Evolutionary conservation across 129 eudicot genomes (phyloP), one percentile per base, ranked within the genome.

Genomic region (Centella asiatica): DNA sequence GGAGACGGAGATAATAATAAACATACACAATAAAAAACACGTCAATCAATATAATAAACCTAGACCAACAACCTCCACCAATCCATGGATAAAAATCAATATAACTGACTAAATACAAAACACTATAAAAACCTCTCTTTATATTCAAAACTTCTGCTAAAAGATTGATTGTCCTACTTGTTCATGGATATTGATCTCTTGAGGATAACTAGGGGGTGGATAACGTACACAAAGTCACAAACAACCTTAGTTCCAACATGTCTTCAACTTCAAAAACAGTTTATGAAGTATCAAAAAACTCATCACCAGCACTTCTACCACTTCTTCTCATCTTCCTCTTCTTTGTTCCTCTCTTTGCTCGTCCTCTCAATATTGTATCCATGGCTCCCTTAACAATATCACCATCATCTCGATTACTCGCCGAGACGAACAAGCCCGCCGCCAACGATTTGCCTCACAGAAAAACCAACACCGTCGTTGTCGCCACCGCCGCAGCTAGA

Each of bases 121-220:
- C 70, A 46, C 77, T 52, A 63, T 59, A 29, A 29, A 27, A 57
- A 33, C 42, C 58, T 61, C 57, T 54, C 40, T 57, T 68, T 62
- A 69, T 47, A 53, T 62, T 28, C 56, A 27, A 42, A 53, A 36
- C 11, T 36, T 10, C 11, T 36, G 14, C 42, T 36, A 36, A 36
- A 37, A 37, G 59, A 57, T 53, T 53, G 64, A 60, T 63, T 71
- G 72, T 51, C 62, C 74, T 55, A 33, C 64, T 82, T 82, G 84
- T 75, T 83, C 74, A 83, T 78, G 84, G 84, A 82, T 82, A 75
- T 72, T 78, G 81, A 75, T 69, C 71, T 78, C 75, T 61, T 65
- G 81, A 67, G 74, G 64, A 69, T 73, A 27, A 60, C 40, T 75
- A 84, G 84, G 89, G 75, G 82, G 74, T 65, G 76, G 69, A 55